Base-by-base conservation (phyloP, 305 asterid species). In the Withania somnifera region DNA sequence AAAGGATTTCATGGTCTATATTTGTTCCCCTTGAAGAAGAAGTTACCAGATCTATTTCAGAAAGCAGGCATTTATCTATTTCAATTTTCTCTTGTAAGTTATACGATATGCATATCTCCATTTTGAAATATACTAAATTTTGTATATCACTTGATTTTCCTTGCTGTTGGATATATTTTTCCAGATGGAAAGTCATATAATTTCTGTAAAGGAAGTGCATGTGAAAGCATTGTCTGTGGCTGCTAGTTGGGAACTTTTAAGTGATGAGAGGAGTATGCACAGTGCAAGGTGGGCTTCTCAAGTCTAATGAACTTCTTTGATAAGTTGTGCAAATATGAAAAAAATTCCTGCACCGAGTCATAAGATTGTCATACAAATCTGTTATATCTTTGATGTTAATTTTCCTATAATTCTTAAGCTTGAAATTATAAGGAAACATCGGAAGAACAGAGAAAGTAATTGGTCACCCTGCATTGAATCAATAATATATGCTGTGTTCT, bases 61-160 rank as follows among this genome's bases (percentile, higher is more conserved):
- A 85, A 86, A 82, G 92, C 97, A 80, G 97, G 97, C 22, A 28
- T 77, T 36, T 86, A 86, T 60, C 85, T 81, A 13, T 88, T 91
- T 83, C 84, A 83, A 56, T 89, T 92, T 79, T 88, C 89, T 71
- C 87, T 90, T 90, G 97, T 94, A 89, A 89, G 86, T 87, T 47
- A 14, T 26, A 38, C 77, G 17, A 28, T 81, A 56, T 32, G 34
- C 53, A 69, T 75, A 58, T 79, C 51, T 69, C 13, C 53, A 56
- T 79, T 81, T 22, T 75, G 57, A 32, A 73, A 58, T 77, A 28
- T 58, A 32, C 50, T 45, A 68, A 28, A 68, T 85, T 50, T 50
- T 42, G 52, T 51, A 15, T 71, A 77, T 82, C 81, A 42, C 66
- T 79, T 45, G 20, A 34, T 81, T 71, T 84, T 76, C 82, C 83